Percentiles rank a stretch among this genome's conserved stretches.
phyloP scores from a whole-genome alignment of 805 yeast genomes.

The Cyberlindnera galapagoensis region DNA sequence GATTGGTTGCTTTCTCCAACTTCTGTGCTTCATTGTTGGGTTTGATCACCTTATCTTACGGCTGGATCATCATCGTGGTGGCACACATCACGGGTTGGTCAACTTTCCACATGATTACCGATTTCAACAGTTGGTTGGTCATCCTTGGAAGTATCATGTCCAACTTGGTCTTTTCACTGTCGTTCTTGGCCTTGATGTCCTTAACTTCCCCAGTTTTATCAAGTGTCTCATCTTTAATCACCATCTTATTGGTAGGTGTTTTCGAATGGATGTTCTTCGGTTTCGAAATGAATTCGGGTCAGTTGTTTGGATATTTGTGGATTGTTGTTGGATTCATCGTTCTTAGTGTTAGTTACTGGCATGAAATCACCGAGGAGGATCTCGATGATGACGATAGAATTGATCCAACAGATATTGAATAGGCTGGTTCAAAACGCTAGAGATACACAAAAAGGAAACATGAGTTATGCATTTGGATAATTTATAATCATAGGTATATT shows the following conservation, averaged over 20 bases:
- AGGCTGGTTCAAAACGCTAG: background rate
- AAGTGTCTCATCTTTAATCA: constrained; percentile 59
- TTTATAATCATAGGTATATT: too few species aligned
- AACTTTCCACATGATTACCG: constrained; percentile 45
- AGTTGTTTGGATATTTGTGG: constrained; percentile 61
- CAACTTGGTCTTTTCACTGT: constrained; percentile 62
- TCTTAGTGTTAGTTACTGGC: constrained; percentile 61
- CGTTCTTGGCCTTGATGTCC: constrained; percentile 73
- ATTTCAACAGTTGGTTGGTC: constrained; percentile 34
- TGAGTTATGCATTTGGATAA: too few species aligned
- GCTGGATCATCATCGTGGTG: constrained; percentile 42
- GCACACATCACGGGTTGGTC: constrained; percentile 52
- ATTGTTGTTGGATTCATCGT: constrained; percentile 65
- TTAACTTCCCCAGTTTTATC: constrained; percentile 82
- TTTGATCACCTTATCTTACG: constrained; percentile 39
- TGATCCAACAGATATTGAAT: constrained; percentile 15
- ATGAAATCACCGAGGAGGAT: constrained; percentile 44
- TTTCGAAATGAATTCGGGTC: constrained; percentile 45
- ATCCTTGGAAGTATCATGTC: constrained; percentile 49
- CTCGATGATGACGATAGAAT: constrained; percentile 29
- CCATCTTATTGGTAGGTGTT: constrained; percentile 73
- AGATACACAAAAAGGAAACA: background rate
- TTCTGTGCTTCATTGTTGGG: constrained; percentile 69
- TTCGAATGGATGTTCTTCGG: constrained; percentile 69
- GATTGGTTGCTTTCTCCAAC: constrained; percentile 78